These are phyloP conservation scores for Globisporangium apiculatum DNA, from an alignment of 352 stramenopile species.

Conservation along the genomic window DNA sequence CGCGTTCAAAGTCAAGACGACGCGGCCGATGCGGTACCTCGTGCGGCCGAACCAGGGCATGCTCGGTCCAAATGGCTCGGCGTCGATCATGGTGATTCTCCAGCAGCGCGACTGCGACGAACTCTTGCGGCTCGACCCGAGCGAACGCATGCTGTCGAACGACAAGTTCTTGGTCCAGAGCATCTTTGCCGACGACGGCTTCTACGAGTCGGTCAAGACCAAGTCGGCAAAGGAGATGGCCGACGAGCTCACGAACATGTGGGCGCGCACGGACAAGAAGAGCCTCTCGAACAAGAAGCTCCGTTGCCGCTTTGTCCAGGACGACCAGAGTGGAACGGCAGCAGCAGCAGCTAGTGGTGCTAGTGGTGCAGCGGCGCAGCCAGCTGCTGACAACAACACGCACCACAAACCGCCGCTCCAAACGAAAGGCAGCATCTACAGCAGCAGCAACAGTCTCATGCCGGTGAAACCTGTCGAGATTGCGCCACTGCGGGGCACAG, in stretches of 20 bases:
- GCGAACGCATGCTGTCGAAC: conserved; percentile 78
- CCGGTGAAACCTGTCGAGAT: not conserved
- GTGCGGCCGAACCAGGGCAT: conserved; percentile 86
- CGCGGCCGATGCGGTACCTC: conserved; percentile 82
- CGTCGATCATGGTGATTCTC: conserved; percentile 83
- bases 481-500: too few relatives aligned
- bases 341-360: not conserved
- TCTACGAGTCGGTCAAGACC: conserved; percentile 83
- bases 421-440: conserved; percentile 20
- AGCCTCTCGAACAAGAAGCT: conserved; percentile 85
- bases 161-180: conserved; percentile 89
- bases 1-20: conserved; percentile 89
- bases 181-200: conserved; percentile 77
- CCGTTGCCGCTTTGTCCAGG: conserved; percentile 77
- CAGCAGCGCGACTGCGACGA: conserved; percentile 88
- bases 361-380: not conserved
- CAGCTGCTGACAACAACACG: not conserved
- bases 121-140: conserved; percentile 61
- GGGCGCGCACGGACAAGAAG: conserved; percentile 71
- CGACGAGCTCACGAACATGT: conserved; percentile 85
- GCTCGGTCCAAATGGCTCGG: conserved; percentile 61
- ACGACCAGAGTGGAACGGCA: conserved; percentile 18
- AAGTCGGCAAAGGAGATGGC: conserved; percentile 86
- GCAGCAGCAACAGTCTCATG: conserved; percentile 20
- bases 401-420: conserved; percentile 11